These are phyloP conservation scores for Gastrodia elata DNA, from an alignment of 106 monocot species.

Conservation along the genomic window DNA sequence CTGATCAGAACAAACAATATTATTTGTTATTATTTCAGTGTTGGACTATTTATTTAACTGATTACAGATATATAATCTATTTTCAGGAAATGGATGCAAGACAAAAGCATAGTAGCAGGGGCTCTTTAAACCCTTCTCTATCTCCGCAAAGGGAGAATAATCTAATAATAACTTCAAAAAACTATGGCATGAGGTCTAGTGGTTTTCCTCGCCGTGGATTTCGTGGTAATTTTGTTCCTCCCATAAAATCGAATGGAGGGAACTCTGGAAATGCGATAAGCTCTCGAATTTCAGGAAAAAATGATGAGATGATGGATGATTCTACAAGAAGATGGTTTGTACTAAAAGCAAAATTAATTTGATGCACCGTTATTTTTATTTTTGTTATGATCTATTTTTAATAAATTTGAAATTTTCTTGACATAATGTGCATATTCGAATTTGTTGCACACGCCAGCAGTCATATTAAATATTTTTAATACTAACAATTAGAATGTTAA, in stretches of 20 bases:
- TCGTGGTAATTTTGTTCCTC: constrained; percentile 96
- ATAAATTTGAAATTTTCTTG: neutral
- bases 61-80: constrained; percentile 2
- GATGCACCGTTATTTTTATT: neutral
- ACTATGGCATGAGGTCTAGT: constrained; percentile 56
- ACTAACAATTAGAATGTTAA: neutral
- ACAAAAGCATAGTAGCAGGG: constrained; percentile 39
- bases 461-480: neutral
- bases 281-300: constrained; percentile 56
- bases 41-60: neutral
- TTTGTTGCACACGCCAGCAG: neutral
- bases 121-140: constrained; percentile 26
- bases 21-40: neutral
- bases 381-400: neutral
- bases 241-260: constrained; percentile 72
- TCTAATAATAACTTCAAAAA: constrained; percentile 25
- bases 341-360: neutral
- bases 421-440: neutral
- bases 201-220: constrained; percentile 70
- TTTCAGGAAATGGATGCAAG: constrained; percentile 74
- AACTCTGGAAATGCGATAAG: constrained; percentile 32
- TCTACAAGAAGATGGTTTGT: constrained; percentile 94
- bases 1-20: neutral
- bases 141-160: constrained; percentile 58
- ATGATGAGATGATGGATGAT: constrained; percentile 78